These are phyloP conservation scores for Phytophthora pistaciae DNA, from an alignment of 352 stramenopile genomes.

Conservation along the genomic window DNA sequence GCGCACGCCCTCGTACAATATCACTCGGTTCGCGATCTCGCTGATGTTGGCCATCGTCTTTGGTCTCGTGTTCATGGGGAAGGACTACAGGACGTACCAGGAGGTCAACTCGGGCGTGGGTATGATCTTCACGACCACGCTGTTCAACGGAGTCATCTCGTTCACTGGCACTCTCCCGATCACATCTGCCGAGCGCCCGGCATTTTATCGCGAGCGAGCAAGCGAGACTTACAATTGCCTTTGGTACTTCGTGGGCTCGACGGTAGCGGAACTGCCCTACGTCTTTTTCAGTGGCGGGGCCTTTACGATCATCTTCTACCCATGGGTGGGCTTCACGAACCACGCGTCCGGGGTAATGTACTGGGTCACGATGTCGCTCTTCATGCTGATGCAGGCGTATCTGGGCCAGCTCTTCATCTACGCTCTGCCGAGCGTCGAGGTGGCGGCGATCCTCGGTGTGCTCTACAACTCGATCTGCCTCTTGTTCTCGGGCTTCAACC, in stretches of 20 bases:
- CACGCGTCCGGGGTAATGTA: too few species aligned
- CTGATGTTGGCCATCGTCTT: slow-evolving; percentile 15
- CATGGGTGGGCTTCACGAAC: too few species aligned
- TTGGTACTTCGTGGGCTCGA: too few species aligned
- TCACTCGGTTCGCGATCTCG: slow-evolving; percentile 16
- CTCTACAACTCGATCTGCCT: slow-evolving; percentile 60
- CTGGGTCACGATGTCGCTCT: slow-evolving; percentile 10
- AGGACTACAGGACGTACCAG: slow-evolving; percentile 20
- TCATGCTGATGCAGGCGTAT: slow-evolving; percentile 22
- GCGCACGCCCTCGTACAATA: slow-evolving; percentile 26
- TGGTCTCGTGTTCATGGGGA: slow-evolving; percentile 14
- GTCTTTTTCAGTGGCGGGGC: too few species aligned
- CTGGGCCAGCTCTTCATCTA: slow-evolving; percentile 2
- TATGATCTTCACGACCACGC: too few species aligned
- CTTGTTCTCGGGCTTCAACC: slow-evolving; percentile 39
- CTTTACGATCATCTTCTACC: too few species aligned
- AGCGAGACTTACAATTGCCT: too few species aligned
- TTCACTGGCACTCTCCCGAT: too few species aligned
- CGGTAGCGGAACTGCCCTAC: too few species aligned
- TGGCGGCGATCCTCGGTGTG: slow-evolving; percentile 27
- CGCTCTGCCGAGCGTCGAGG: slow-evolving; percentile 19
- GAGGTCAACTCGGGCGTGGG: background rate
- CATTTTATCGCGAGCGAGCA: too few species aligned
- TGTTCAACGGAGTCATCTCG: too few species aligned
- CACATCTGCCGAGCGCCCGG: too few species aligned